phyloP scores from a whole-genome alignment of 2,329 filamentous ascomycete species.

The Penicillium hordei region DNA sequence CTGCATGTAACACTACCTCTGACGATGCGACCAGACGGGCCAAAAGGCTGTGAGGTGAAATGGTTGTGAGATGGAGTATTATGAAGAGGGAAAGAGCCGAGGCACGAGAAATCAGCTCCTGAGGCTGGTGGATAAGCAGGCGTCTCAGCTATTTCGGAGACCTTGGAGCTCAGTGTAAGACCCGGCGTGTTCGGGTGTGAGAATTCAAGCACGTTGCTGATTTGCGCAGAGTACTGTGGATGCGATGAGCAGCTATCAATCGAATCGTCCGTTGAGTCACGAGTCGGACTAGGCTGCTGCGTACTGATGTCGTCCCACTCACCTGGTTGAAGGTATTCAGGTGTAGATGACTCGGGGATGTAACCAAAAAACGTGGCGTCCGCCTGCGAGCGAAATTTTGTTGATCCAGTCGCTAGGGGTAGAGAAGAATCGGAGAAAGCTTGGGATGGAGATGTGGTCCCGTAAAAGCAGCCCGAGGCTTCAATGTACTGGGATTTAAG shows the following conservation, averaged over 20 bases:
- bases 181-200: neutral
- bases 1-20: neutral
- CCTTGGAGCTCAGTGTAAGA: neutral
- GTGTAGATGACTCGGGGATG: neutral
- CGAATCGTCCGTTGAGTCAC: neutral
- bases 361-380: neutral
- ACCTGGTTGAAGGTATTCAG: neutral
- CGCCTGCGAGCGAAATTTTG: neutral
- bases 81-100: neutral
- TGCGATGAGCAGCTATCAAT: neutral
- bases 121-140: slow-evolving; percentile 6
- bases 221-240: neutral
- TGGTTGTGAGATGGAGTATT: neutral
- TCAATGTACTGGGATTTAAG: neutral
- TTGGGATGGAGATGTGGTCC: neutral
- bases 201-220: neutral
- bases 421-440: neutral
- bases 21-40: neutral
- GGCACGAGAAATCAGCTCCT: neutral
- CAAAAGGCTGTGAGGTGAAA: neutral
- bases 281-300: neutral
- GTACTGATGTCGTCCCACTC: neutral
- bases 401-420: neutral
- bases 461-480: neutral
- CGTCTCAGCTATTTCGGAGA: slow-evolving; percentile 26